Percentiles rank a stretch among this genome's conserved stretches.
Conservation (phyloP, 495 filamentous ascomycete genomes). For the Xylaria flabelliformis region DNA sequence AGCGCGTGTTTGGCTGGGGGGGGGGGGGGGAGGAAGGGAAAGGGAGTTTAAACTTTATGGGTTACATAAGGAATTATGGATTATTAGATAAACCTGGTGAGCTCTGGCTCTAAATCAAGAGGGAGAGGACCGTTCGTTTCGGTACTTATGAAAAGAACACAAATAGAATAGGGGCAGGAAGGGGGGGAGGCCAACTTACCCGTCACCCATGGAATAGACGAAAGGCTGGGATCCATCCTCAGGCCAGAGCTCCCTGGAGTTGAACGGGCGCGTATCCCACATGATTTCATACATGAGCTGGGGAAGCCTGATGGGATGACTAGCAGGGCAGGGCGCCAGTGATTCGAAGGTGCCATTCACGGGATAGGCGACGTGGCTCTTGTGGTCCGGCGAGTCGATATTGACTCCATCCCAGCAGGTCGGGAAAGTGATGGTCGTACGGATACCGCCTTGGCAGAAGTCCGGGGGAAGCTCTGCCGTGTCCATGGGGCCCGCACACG, state of each 20-base stretch:
- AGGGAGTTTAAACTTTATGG: too few relatives aligned
- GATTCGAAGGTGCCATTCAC: constrained; percentile 39
- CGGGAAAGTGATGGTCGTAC: constrained; percentile 48
- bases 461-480: constrained; percentile 39
- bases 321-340: constrained; percentile 39
- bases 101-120: background rate
- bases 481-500: constrained; percentile 44
- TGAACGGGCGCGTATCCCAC: constrained; percentile 48
- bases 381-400: constrained; percentile 48
- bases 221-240: constrained; percentile 51
- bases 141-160: background rate
- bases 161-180: background rate
- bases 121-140: background rate
- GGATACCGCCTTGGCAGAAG: constrained; percentile 45
- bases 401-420: constrained; percentile 52
- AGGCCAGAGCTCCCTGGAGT: constrained; percentile 47
- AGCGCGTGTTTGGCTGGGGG: too few relatives aligned
- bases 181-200: constrained; percentile 36
- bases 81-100: too few relatives aligned
- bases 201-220: constrained; percentile 52
- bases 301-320: constrained; percentile 45
- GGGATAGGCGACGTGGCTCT: constrained; percentile 46
- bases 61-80: too few relatives aligned
- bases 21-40: too few relatives aligned
- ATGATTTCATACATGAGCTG: constrained; percentile 50